Percentiles rank a stretch among this genome's conserved stretches.
These are phyloP conservation scores for Pyrus hybrid DNA, from an alignment of 331 rosid genomes.

Conservation along the genomic window DNA sequence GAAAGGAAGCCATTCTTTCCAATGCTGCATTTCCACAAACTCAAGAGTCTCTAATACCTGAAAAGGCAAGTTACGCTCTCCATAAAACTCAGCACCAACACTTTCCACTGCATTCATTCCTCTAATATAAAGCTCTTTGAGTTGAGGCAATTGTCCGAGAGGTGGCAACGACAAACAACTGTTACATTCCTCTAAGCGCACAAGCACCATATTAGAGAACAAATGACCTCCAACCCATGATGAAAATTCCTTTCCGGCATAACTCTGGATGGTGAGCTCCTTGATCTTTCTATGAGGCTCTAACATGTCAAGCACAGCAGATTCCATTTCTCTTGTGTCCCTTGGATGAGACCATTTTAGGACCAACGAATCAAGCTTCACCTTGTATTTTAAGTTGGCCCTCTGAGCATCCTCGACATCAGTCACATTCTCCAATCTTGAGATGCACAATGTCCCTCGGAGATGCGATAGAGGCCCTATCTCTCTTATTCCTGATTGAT, in stretches of 20 bases:
- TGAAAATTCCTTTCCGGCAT: not conserved
- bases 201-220: not conserved
- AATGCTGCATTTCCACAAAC: constrained; percentile 12
- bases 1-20: constrained; percentile 12
- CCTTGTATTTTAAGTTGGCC: constrained; percentile 9
- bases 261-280: not conserved
- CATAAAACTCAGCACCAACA: not conserved
- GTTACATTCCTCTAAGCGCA: not conserved
- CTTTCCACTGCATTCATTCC: not conserved
- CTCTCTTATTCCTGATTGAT: not conserved
- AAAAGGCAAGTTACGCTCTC: not conserved
- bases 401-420: constrained; percentile 5
- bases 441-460: not conserved
- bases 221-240: not conserved
- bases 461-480: constrained; percentile 4
- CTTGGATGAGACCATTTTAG: constrained; percentile 13
- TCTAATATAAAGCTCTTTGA: not conserved
- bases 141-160: not conserved
- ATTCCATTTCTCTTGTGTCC: not conserved
- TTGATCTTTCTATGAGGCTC: not conserved
- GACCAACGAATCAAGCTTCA: not conserved
- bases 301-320: constrained; percentile 10
- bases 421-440: constrained; percentile 10
- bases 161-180: constrained; percentile 2
- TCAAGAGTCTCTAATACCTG: constrained; percentile 4